Evolutionary conservation across 1,139 yeast species (phyloP).

Genomic region (Blastobotrys malaysiensis): DNA sequence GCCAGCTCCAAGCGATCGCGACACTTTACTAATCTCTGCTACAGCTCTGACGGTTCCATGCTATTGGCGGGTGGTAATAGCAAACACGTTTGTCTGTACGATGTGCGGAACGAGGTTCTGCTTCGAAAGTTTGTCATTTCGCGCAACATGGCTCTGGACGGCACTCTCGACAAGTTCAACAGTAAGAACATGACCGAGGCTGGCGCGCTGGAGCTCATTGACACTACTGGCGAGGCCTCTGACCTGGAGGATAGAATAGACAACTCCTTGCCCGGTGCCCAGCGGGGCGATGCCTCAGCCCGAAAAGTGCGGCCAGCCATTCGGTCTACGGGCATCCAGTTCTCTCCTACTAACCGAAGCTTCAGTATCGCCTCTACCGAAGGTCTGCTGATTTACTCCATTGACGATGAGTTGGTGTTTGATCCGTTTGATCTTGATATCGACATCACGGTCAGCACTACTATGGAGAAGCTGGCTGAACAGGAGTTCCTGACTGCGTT

Average conservation of each 20-base stretch:
- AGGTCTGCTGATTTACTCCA: slow-evolving; percentile 77
- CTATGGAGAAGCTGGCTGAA: slow-evolving; percentile 54
- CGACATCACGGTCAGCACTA: slow-evolving; percentile 81
- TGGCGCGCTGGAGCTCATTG: slow-evolving; percentile 78
- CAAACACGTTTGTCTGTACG: slow-evolving; percentile 86
- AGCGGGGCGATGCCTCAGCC: slow-evolving; percentile 79
- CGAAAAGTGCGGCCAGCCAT: slow-evolving; percentile 76
- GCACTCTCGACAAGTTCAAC: slow-evolving; percentile 75
- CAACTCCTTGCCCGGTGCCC: slow-evolving; percentile 77
- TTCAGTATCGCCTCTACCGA: slow-evolving; percentile 97
- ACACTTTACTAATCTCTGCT: slow-evolving; percentile 72
- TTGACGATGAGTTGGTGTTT: slow-evolving; percentile 68
- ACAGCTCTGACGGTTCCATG: slow-evolving; percentile 84
- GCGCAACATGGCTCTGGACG: slow-evolving; percentile 83
- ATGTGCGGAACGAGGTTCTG: slow-evolving; percentile 79
- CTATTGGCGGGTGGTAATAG: slow-evolving; percentile 92
- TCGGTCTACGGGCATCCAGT: slow-evolving; percentile 67
- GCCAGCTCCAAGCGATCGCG: slow-evolving; percentile 80
- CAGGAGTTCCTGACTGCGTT: slow-evolving; percentile 75
- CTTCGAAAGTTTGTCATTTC: slow-evolving; percentile 79
- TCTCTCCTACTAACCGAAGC: slow-evolving; percentile 86
- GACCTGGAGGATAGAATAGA: slow-evolving; percentile 83
- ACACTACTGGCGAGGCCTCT: slow-evolving; percentile 77
- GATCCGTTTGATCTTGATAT: slow-evolving; percentile 95
- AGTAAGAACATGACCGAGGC: slow-evolving; percentile 82